These are phyloP conservation scores for Thalassiosira profunda DNA, from an alignment of 108 stramenopile genomes.

Conservation along the genomic window DNA sequence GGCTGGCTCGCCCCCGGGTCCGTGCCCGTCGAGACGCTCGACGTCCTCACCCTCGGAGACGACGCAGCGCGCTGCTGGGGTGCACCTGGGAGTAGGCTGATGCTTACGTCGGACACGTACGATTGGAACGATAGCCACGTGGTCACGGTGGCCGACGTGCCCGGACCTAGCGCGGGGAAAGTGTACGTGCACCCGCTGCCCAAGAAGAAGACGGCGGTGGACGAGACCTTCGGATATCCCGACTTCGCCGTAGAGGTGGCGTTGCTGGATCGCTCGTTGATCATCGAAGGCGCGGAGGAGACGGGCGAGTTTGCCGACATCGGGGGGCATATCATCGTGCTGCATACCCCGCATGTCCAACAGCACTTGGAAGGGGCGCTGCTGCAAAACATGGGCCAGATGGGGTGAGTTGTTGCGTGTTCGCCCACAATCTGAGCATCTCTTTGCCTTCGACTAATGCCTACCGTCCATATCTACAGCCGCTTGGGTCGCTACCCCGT, in stretches of 20 bases:
- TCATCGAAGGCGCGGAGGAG: constrained; percentile 36
- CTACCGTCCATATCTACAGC: no score
- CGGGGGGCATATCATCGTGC: constrained; percentile 37
- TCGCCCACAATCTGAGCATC: background rate
- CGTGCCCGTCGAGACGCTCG: background rate
- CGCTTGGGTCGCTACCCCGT: constrained; percentile 45
- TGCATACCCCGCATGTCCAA: constrained; percentile 35
- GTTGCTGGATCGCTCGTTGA: constrained; percentile 41
- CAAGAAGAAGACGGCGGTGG: constrained; percentile 15
- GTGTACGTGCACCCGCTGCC: constrained; percentile 6
- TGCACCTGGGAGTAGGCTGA: constrained; percentile 3
- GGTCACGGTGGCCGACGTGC: constrained; percentile 5
- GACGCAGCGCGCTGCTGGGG: constrained; percentile 16
- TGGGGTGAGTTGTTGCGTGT: constrained; percentile 6
- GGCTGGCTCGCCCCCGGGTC: background rate
- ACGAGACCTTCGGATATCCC: constrained; percentile 15
- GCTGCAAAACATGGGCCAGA: constrained; percentile 32
- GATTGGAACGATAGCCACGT: constrained; percentile 3
- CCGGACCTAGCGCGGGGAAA: constrained; percentile 2
- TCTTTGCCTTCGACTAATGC: background rate
- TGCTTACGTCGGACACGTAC: constrained; percentile 4
- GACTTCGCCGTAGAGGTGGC: constrained; percentile 55
- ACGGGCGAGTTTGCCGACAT: background rate
- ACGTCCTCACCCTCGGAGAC: constrained; percentile 1
- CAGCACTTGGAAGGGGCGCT: constrained; percentile 45